Percentiles rank a stretch among this genome's conserved stretches.
Conservation (phyloP, 1,284 basidiomycete genomes). For the Caloboletus inedulis region DNA sequence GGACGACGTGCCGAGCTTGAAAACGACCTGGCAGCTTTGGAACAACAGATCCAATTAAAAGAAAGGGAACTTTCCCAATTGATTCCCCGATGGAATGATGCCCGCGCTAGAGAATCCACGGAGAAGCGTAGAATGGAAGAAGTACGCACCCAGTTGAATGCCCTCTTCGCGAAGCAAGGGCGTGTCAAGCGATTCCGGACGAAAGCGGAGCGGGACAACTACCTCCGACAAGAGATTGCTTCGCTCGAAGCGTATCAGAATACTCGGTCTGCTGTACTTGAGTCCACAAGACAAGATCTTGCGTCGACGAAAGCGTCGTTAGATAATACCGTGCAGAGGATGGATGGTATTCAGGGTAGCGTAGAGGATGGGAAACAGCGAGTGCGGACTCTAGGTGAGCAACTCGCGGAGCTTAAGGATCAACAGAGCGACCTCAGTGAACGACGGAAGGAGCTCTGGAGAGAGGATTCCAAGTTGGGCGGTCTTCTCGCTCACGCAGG, state of each 20-base stretch:
- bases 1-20: slow-evolving; percentile 64
- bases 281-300: slow-evolving; percentile 47
- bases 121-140: slow-evolving; percentile 74
- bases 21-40: slow-evolving; percentile 61
- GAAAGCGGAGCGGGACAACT: slow-evolving; percentile 78
- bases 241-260: slow-evolving; percentile 59
- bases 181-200: slow-evolving; percentile 84
- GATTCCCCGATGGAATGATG: slow-evolving; percentile 63
- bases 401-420: slow-evolving; percentile 65
- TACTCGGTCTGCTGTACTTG: slow-evolving; percentile 50
- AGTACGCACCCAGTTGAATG: slow-evolving; percentile 63
- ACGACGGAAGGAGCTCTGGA: slow-evolving; percentile 89
- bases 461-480: slow-evolving; percentile 88
- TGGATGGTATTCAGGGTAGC: slow-evolving; percentile 62
- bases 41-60: slow-evolving; percentile 59
- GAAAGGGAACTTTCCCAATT: slow-evolving; percentile 62
- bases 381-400: slow-evolving; percentile 65
- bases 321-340: slow-evolving; percentile 55
- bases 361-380: slow-evolving; percentile 76
- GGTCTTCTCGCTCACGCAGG: slow-evolving; percentile 73
- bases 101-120: slow-evolving; percentile 54
- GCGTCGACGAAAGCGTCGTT: slow-evolving; percentile 46
- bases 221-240: slow-evolving; percentile 70
- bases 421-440: slow-evolving; percentile 73
- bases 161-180: slow-evolving; percentile 85